Evolutionary conservation across 2,329 filamentous ascomycete species (phyloP).

Genomic region (Plectosphaerella cucumerina): DNA sequence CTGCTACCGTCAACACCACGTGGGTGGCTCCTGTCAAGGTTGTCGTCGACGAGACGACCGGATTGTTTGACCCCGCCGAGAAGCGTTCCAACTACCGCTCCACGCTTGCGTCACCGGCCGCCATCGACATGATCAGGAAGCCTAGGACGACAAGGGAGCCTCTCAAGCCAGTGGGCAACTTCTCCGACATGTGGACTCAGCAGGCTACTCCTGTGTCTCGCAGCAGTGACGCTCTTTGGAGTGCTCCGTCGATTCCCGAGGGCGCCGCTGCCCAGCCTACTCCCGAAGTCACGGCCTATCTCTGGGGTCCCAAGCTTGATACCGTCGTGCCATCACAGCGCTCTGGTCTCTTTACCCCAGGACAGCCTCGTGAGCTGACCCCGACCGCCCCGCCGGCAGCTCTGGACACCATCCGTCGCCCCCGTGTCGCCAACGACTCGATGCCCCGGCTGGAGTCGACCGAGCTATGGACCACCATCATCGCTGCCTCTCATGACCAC

Average conservation of each 20-base stretch:
- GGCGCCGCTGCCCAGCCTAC: not conserved
- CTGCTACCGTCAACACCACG: constrained; percentile 2
- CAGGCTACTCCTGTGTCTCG: not conserved
- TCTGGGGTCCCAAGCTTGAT: not conserved
- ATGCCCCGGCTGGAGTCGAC: constrained; percentile 25
- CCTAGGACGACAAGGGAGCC: constrained; percentile 13
- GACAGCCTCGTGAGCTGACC: constrained; percentile 8
- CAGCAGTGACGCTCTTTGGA: not conserved
- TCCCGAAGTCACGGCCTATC: not conserved
- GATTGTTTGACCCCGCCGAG: constrained; percentile 15
- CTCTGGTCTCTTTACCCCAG: constrained; percentile 13
- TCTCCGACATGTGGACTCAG: constrained; percentile 15
- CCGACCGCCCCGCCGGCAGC: not conserved
- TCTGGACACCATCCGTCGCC: constrained; percentile 6
- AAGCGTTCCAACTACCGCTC: constrained; percentile 22
- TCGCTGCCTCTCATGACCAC: constrained; percentile 1
- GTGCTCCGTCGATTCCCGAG: not conserved
- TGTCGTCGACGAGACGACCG: constrained; percentile 7
- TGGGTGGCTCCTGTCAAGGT: constrained; percentile 10
- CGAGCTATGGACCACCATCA: constrained; percentile 25
- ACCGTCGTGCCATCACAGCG: no score
- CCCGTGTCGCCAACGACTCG: constrained; percentile 20
- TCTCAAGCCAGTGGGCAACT: constrained; percentile 13
- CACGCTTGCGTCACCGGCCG: constrained; percentile 25
- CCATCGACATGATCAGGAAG: constrained; percentile 28